Evolutionary conservation across 495 filamentous ascomycete genomes (phyloP).

Genomic region (Penicillium mononematosum): DNA sequence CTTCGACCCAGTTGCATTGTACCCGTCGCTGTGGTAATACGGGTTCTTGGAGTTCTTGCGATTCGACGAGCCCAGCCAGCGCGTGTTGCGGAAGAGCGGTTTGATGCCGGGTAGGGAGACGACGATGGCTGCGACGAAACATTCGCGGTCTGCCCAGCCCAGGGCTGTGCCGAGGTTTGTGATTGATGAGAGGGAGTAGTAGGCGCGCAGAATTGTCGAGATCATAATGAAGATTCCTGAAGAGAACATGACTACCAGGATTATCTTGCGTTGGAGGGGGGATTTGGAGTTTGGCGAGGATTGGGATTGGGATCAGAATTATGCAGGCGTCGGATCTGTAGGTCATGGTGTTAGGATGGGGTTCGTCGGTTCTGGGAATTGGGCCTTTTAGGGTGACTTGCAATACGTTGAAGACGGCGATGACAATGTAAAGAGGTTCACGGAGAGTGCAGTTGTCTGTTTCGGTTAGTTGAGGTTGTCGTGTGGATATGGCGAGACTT

Average conservation of each 20-base stretch:
- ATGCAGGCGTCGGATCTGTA: constrained; percentile 22
- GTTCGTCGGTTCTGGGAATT: neutral
- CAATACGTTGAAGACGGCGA: constrained; percentile 25
- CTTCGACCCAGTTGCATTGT: constrained; percentile 16
- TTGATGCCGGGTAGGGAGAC: constrained; percentile 28
- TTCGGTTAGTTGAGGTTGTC: neutral
- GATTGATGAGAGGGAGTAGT: constrained; percentile 27
- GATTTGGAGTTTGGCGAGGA: constrained; percentile 28
- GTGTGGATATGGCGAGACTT: neutral
- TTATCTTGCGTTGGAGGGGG: constrained; percentile 23
- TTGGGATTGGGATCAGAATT: constrained; percentile 25
- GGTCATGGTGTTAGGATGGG: neutral
- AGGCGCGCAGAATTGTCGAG: constrained; percentile 25
- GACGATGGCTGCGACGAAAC: constrained; percentile 27
- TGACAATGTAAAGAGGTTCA: constrained; percentile 22
- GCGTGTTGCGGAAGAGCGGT: constrained; percentile 24
- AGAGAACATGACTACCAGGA: constrained; percentile 24
- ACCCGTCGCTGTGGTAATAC: constrained; percentile 14
- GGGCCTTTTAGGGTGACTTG: constrained; percentile 2
- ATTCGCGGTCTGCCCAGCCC: constrained; percentile 29
- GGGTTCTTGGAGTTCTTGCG: constrained; percentile 13
- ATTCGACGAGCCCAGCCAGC: constrained; percentile 21
- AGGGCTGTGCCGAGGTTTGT: constrained; percentile 20
- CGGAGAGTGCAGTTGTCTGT: constrained; percentile 30
- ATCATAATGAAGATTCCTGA: constrained; percentile 35